Evolutionary conservation across 2,329 filamentous ascomycete species (phyloP).

Genomic region (Cadophora sp.): DNA sequence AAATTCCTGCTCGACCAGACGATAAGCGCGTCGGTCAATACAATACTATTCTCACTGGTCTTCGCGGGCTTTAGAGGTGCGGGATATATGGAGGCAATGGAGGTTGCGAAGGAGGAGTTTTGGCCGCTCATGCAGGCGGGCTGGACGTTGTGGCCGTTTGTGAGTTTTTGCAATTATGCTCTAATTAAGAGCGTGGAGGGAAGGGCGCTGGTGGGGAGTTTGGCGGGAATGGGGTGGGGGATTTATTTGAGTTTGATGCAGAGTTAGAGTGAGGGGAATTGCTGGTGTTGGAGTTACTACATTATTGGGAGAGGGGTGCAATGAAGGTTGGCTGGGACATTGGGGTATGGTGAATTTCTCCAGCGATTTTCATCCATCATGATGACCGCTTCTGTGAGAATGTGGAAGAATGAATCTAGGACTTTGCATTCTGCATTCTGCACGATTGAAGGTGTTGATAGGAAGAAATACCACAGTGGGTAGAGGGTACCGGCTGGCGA

Average conservation of each 20-base stretch:
- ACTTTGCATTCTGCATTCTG: no score
- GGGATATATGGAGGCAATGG: constrained; percentile 53
- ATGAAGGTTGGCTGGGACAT: neutral
- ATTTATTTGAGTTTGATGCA: constrained; percentile 75
- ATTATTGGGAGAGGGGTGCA: neutral
- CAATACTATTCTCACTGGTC: constrained; percentile 65
- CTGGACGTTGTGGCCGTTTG: constrained; percentile 74
- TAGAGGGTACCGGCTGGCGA: neutral
- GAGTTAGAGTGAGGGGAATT: constrained; percentile 38
- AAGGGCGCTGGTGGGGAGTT: constrained; percentile 72
- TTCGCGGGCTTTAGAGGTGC: constrained; percentile 52
- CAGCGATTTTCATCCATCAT: neutral
- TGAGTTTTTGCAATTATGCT: constrained; percentile 74
- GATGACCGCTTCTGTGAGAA: neutral
- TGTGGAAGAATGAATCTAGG: no score
- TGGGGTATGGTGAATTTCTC: neutral
- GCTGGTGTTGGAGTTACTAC: neutral
- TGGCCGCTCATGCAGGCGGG: constrained; percentile 71
- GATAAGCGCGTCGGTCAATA: constrained; percentile 69
- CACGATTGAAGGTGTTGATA: neutral
- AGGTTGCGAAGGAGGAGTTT: constrained; percentile 60
- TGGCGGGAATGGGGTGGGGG: constrained; percentile 77
- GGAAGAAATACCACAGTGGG: neutral
- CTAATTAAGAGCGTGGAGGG: constrained; percentile 72
- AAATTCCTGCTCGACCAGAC: constrained; percentile 76